phyloP scores from a whole-genome alignment of 2,329 filamentous ascomycete species.

The Epichloe baconii region DNA sequence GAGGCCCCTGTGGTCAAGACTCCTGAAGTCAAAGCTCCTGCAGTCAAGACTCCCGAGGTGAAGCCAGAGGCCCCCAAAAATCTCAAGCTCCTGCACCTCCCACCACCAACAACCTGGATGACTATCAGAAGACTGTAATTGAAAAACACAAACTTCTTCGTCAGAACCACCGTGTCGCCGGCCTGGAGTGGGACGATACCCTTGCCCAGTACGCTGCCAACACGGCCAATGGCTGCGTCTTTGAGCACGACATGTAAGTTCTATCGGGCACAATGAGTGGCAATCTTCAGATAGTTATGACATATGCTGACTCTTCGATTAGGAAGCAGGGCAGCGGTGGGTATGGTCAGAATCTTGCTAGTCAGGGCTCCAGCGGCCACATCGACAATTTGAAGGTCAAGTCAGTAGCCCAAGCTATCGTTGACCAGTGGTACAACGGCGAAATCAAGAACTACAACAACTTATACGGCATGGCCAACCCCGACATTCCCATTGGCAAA shows the following conservation, averaged over 20 bases:
- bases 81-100: conserved; percentile 3
- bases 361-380: conserved; percentile 32
- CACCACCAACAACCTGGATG: background rate
- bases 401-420: conserved; percentile 55
- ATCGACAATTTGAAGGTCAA: conserved; percentile 27
- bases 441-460: conserved; percentile 48
- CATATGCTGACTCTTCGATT: conserved; percentile 20
- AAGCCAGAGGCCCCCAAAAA: background rate
- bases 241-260: conserved; percentile 66
- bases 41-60: too few relatives aligned
- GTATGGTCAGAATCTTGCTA: conserved; percentile 90
- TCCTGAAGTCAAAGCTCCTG: background rate
- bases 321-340: conserved; percentile 44
- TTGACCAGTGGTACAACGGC: conserved; percentile 79
- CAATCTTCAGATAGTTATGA: background rate
- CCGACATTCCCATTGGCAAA: conserved; percentile 47
- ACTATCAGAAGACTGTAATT: conserved; percentile 33
- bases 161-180: conserved; percentile 59
- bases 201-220: conserved; percentile 51
- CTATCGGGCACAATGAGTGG: background rate
- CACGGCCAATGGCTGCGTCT: conserved; percentile 55
- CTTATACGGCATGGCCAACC: conserved; percentile 46
- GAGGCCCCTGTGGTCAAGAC: background rate
- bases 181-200: conserved; percentile 50
- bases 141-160: conserved; percentile 81